phyloP scores from a whole-genome alignment of 2,329 filamentous ascomycete species.

The Trichoderma afroharzianum region DNA sequence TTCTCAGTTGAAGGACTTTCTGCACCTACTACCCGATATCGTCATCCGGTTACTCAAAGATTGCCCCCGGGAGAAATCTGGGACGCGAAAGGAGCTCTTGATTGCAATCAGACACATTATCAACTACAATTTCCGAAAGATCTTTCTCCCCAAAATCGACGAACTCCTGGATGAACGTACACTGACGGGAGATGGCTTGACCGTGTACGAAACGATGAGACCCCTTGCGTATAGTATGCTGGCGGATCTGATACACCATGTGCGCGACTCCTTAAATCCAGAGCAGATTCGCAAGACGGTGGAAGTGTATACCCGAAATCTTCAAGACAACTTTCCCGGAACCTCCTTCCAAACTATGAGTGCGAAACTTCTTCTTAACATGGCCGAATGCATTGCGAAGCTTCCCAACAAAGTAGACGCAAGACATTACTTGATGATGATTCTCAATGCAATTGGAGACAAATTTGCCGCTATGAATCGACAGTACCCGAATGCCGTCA shows the following conservation, averaged over 20 bases:
- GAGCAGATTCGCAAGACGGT: conserved; percentile 95
- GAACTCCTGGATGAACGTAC: conserved; percentile 92
- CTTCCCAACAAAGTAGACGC: conserved; percentile 91
- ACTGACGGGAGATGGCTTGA: conserved; percentile 90
- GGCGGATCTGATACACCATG: conserved; percentile 94
- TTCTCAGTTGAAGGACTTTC: conserved; percentile 80
- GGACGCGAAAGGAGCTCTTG: conserved; percentile 87
- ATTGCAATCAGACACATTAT: conserved; percentile 98
- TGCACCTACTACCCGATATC: conserved; percentile 79
- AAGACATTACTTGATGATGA: conserved; percentile 93
- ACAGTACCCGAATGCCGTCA: conserved; percentile 91
- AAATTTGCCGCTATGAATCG: conserved; percentile 98
- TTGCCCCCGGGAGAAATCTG: conserved; percentile 90
- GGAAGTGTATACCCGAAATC: conserved; percentile 92
- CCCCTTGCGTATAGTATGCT: conserved; percentile 98
- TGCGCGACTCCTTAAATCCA: conserved; percentile 80
- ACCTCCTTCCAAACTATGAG: conserved; percentile 99
- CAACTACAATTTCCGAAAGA: conserved; percentile 96
- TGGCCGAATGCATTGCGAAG: conserved; percentile 97
- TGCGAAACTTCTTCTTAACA: conserved; percentile 91
- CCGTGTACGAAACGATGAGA: conserved; percentile 93
- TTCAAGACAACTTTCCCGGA: conserved; percentile 93
- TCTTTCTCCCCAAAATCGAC: conserved; percentile 92
- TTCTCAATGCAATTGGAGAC: conserved; percentile 94
- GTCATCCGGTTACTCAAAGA: conserved; percentile 90